Percentiles rank a stretch among this genome's conserved stretches.
Evolutionary conservation across 371 early-diverging fungal genomes (phyloP).

Genomic region (Smittium culicis): DNA sequence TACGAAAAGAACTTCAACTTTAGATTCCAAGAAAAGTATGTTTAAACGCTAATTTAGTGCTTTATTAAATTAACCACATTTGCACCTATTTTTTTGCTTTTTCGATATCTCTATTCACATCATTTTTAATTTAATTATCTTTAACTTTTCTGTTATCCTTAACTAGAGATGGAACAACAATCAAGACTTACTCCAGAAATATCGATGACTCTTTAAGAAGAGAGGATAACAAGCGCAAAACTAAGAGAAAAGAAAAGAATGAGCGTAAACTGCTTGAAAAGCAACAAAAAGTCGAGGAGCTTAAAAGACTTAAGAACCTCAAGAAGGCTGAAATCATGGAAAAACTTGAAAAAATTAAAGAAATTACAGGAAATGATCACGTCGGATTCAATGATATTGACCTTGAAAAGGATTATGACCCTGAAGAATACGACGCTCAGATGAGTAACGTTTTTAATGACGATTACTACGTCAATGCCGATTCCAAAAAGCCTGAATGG

Average conservation of each 20-base stretch:
- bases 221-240: conserved; percentile 57
- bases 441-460: conserved; percentile 70
- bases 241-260: conserved; percentile 47
- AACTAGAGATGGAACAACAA: conserved; percentile 34
- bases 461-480: conserved; percentile 40
- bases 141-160: too few species aligned
- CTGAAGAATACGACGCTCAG: conserved; percentile 59
- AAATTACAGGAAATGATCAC: conserved; percentile 60
- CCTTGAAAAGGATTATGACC: conserved; percentile 83
- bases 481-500: conserved; percentile 57
- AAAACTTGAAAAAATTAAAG: conserved; percentile 62
- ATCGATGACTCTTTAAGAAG: conserved; percentile 53
- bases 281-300: conserved; percentile 54
- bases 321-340: conserved; percentile 69
- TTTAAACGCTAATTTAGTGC: conserved; percentile 17
- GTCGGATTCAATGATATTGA: conserved; percentile 64
- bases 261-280: conserved; percentile 56
- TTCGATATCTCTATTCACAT: too few species aligned
- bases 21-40: conserved; percentile 67
- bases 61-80: conserved; percentile 10
- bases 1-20: conserved; percentile 80
- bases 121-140: too few species aligned
- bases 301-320: conserved; percentile 74
- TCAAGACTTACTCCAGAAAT: conserved; percentile 62
- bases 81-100: background rate